Conservation (phyloP, 495 filamentous ascomycete genomes). For the Xylaria acuta region DNA sequence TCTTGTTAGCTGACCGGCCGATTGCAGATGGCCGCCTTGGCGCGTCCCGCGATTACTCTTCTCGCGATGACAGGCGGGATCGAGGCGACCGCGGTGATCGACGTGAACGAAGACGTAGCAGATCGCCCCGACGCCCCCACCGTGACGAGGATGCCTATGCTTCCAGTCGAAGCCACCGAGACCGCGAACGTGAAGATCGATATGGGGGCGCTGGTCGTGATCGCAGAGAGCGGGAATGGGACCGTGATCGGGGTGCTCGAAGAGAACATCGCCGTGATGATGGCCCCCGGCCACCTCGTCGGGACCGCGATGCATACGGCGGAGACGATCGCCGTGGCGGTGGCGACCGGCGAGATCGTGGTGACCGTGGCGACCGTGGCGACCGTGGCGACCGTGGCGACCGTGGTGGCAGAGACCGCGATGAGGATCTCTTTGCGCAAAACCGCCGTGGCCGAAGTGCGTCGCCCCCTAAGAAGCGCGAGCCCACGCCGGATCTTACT, state of each 20-base stretch:
- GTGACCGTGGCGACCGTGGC: constrained; percentile 70
- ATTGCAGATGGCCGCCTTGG: constrained; percentile 63
- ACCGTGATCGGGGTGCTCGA: constrained; percentile 69
- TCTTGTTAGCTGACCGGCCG: constrained; percentile 52
- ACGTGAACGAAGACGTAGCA: constrained; percentile 60
- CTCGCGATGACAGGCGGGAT: constrained; percentile 61
- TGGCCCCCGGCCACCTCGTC: constrained; percentile 64
- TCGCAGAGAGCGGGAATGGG: constrained; percentile 67
- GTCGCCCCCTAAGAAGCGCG: constrained; percentile 85
- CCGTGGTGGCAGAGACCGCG: constrained; percentile 47
- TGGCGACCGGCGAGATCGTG: constrained; percentile 65
- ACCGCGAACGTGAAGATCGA: constrained; percentile 87
- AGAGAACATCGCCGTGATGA: constrained; percentile 66
- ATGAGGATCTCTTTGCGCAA: constrained; percentile 58
- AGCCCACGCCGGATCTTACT: constrained; percentile 94
- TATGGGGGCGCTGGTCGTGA: constrained; percentile 70
- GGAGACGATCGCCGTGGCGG: constrained; percentile 67
- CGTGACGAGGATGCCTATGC: constrained; percentile 86
- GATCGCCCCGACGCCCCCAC: constrained; percentile 60
- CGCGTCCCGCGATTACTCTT: constrained; percentile 74
- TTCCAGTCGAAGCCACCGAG: constrained; percentile 86
- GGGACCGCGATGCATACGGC: constrained; percentile 70
- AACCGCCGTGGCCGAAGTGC: constrained; percentile 77
- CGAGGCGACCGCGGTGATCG: constrained; percentile 52
- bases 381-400: constrained; percentile 63